These are phyloP conservation scores for Tricladium varicosporioides DNA, from an alignment of 2,329 filamentous ascomycete species.

Conservation along the genomic window DNA sequence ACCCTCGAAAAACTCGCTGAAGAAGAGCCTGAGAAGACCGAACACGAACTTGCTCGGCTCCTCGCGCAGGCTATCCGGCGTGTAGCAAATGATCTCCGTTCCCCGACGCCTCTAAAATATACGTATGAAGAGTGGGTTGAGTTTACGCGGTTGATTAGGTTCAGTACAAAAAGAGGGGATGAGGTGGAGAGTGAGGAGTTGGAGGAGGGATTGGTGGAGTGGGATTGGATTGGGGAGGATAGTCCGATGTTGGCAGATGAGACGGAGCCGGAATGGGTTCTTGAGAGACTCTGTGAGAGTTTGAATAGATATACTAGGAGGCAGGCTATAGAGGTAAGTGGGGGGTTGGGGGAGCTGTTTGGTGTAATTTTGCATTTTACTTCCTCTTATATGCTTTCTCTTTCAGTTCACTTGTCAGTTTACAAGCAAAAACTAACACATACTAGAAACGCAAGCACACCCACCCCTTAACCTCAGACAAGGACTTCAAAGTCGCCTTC, in stretches of 20 bases:
- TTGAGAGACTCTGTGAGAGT: constrained; percentile 65
- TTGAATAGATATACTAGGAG: constrained; percentile 42
- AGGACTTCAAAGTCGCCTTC: no score
- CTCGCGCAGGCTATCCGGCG: constrained; percentile 56
- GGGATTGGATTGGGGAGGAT: constrained; percentile 71
- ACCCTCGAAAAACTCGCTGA: constrained; percentile 42
- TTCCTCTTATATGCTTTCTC: no score
- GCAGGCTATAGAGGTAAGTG: constrained; percentile 27
- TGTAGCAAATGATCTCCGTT: constrained; percentile 52
- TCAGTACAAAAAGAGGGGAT: constrained; percentile 39
- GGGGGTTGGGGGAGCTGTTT: no score
- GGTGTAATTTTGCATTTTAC: no score
- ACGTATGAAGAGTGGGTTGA: constrained; percentile 68
- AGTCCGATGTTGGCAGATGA: constrained; percentile 64
- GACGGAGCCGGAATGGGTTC: constrained; percentile 64
- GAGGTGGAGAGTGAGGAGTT: constrained; percentile 45
- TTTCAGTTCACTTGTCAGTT: no score
- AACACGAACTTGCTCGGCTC: constrained; percentile 51
- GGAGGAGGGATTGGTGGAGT: constrained; percentile 59
- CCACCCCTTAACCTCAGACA: no score
- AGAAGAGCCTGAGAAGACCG: constrained; percentile 33
- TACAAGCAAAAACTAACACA: no score
- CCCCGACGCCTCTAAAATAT: constrained; percentile 50
- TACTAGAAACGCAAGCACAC: no score
- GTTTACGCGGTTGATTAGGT: constrained; percentile 61